Evolutionary conservation across 2,329 filamentous ascomycete species (phyloP).

Genomic region (Xylariaceae sp.): DNA sequence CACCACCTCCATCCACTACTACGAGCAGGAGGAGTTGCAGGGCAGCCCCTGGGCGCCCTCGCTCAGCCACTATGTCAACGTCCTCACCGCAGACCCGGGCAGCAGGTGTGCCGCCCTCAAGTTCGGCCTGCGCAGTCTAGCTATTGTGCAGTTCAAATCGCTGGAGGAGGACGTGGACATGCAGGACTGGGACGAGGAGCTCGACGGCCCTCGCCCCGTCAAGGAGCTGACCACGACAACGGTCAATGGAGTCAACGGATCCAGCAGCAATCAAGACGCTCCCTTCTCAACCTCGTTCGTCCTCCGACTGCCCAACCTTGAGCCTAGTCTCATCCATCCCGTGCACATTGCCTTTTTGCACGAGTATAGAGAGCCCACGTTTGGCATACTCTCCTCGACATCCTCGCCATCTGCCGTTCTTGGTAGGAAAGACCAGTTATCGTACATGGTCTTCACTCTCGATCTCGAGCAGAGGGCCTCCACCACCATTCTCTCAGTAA

Average conservation of each 20-base stretch:
- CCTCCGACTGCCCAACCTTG: conserved; percentile 80
- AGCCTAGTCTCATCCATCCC: conserved; percentile 81
- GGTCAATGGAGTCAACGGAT: conserved; percentile 38
- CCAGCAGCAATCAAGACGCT: conserved; percentile 55
- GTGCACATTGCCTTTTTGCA: conserved; percentile 90
- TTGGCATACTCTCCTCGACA: conserved; percentile 84
- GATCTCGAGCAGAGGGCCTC: conserved; percentile 91
- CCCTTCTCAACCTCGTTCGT: conserved; percentile 92
- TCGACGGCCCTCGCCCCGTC: conserved; percentile 63
- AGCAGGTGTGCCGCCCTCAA: conserved; percentile 93
- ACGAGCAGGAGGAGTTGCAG: conserved; percentile 87
- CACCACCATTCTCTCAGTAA: conserved; percentile 84
- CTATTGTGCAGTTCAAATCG: conserved; percentile 90
- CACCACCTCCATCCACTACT: conserved; percentile 95
- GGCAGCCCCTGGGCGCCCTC: conserved; percentile 77
- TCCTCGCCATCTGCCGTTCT: conserved; percentile 70
- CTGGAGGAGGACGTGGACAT: conserved; percentile 83
- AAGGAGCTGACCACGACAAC: conserved; percentile 41
- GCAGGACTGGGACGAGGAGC: conserved; percentile 82
- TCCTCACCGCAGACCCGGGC: conserved; percentile 81
- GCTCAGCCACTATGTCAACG: conserved; percentile 72
- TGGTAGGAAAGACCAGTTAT: conserved; percentile 78
- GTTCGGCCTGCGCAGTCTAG: conserved; percentile 83
- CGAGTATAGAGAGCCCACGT: conserved; percentile 96
- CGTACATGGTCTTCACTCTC: conserved; percentile 91